Percentiles rank a stretch among this genome's conserved stretches.
Conservation (phyloP, 768 basidiomycete genomes). For the Suillus subaureus region DNA sequence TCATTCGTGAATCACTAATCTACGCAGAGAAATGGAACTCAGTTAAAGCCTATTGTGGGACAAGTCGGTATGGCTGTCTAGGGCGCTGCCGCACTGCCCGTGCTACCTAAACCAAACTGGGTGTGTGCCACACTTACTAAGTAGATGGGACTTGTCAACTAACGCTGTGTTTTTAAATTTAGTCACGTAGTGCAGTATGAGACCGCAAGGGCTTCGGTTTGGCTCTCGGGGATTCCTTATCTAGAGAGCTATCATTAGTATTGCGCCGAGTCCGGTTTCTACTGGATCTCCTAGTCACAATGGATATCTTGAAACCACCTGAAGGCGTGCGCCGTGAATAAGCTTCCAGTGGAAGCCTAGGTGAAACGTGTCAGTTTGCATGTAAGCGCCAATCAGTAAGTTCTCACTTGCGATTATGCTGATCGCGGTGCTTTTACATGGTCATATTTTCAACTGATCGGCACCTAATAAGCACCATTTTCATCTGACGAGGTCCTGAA, state of each 20-base stretch:
- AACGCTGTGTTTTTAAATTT: neutral
- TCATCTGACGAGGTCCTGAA: neutral
- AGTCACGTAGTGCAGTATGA: neutral
- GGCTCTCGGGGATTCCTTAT: neutral
- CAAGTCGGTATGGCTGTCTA: neutral
- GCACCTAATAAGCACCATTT: neutral
- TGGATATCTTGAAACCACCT: neutral
- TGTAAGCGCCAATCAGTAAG: neutral
- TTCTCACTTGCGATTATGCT: neutral
- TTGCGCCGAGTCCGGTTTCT: neutral
- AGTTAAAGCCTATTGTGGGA: neutral
- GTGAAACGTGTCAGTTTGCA: neutral
- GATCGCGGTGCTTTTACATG: neutral
- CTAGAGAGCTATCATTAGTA: neutral
- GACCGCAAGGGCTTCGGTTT: neutral
- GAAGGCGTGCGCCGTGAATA: neutral
- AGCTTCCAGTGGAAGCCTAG: neutral
- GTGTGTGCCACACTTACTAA: neutral
- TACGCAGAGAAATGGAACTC: neutral
- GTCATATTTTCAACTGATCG: neutral
- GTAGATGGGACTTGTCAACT: neutral
- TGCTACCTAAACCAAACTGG: neutral
- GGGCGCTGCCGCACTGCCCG: neutral
- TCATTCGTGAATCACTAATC: neutral
- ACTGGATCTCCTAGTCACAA: neutral